A percentile compares a stretch with the other conserved stretches of the same genome.
phyloP scores from a whole-genome alignment of 2,329 filamentous ascomycete species.

The Sporothrix sp. region DNA sequence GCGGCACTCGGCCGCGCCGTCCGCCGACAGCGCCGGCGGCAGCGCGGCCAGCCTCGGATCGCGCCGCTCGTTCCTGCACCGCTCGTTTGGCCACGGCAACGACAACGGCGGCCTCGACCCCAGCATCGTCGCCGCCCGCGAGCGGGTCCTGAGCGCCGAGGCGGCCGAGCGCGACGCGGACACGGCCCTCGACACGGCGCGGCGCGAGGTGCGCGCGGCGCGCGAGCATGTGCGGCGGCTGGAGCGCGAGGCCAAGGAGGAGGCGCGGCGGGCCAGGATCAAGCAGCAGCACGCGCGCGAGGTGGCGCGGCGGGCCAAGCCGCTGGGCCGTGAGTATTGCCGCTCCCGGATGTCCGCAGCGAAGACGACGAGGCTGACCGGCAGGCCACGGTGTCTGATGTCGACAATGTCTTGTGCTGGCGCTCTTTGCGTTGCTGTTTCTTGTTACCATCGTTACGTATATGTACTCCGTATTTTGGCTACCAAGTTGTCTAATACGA shows the following conservation, averaged over 20 bases:
- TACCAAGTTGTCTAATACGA: too few relatives aligned
- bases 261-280: conserved; percentile 54
- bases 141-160: conserved; percentile 54
- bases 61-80: conserved; percentile 33
- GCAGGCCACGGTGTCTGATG: too few relatives aligned
- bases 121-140: conserved; percentile 49
- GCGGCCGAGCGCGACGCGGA: conserved; percentile 56
- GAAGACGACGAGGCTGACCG: too few relatives aligned
- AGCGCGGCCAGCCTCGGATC: conserved; percentile 21
- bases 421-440: too few relatives aligned
- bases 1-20: conserved; percentile 9
- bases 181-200: conserved; percentile 48
- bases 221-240: conserved; percentile 52
- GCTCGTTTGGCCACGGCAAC: conserved; percentile 35
- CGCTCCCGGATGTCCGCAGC: too few relatives aligned
- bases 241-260: conserved; percentile 56
- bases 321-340: too few relatives aligned
- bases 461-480: too few relatives aligned
- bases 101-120: conserved; percentile 43
- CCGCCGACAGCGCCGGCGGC: conserved; percentile 12
- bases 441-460: too few relatives aligned
- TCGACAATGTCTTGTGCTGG: too few relatives aligned
- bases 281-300: conserved; percentile 57
- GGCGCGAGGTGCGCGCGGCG: conserved; percentile 48
- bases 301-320: conserved; percentile 58